Conservation (phyloP, 306 rosid species). For the Cucurbita moschata region DNA sequence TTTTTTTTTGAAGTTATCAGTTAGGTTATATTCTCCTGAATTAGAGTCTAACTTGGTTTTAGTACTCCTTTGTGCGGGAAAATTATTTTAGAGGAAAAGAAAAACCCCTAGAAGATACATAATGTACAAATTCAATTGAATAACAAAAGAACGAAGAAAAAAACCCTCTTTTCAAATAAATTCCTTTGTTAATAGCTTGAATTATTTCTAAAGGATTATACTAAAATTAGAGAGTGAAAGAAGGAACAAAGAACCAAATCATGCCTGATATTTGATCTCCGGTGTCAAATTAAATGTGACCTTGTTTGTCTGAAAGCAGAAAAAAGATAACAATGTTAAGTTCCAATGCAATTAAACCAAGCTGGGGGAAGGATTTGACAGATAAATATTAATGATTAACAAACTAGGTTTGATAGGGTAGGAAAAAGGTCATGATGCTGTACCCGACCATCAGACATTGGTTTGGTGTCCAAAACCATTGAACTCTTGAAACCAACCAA, state of each 20-base stretch:
- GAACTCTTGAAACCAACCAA: constrained; percentile 79
- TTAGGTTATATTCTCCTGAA: background rate
- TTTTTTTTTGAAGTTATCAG: background rate
- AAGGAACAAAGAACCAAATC: constrained; percentile 10
- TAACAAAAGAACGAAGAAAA: too few species aligned
- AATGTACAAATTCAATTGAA: background rate
- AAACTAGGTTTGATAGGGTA: constrained; percentile 4
- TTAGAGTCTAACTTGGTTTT: background rate
- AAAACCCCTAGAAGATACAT: background rate
- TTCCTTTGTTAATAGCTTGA: background rate
- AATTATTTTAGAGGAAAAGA: too few species aligned
- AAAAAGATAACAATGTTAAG: constrained; percentile 5
- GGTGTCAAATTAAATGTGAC: constrained; percentile 88
- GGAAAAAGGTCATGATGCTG: constrained; percentile 14
- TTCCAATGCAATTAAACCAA: constrained; percentile 9
- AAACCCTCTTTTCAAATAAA: background rate
- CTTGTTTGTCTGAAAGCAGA: constrained; percentile 60
- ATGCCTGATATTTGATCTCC: constrained; percentile 87
- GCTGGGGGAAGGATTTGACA: constrained; percentile 3
- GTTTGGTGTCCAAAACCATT: constrained; percentile 75
- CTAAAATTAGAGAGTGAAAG: background rate
- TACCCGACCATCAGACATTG: constrained; percentile 96
- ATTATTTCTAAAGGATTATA: background rate
- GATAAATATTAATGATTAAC: background rate
- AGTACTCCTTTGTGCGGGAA: background rate